A percentile compares a stretch with the other conserved stretches of the same genome.
These are phyloP conservation scores for Syzygium malaccense DNA, from an alignment of 441 rosid species.

Conservation along the genomic window DNA sequence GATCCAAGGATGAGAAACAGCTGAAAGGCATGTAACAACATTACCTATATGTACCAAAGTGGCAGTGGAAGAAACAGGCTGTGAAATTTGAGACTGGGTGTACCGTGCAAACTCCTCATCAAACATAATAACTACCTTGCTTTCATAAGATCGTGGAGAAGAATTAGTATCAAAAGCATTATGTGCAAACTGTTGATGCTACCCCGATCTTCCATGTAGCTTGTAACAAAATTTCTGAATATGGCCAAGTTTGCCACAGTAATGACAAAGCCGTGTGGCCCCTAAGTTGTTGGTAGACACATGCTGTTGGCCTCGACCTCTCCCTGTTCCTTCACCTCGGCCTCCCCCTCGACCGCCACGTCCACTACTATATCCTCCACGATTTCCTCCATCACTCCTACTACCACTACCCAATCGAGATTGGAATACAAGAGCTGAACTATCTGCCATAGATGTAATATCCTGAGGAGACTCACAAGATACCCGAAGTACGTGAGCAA, in stretches of 20 bases:
- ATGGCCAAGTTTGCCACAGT: background rate
- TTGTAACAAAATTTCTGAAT: background rate
- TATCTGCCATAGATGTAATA: background rate
- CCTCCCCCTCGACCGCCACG: background rate
- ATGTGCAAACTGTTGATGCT: background rate
- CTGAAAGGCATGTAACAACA: background rate
- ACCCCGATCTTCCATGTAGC: background rate
- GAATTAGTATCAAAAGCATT: background rate
- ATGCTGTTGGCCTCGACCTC: background rate
- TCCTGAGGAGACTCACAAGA: background rate
- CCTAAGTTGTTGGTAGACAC: background rate
- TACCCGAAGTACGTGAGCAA: background rate
- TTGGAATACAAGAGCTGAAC: background rate
- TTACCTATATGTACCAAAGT: background rate
- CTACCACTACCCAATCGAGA: background rate
- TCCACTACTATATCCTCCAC: background rate
- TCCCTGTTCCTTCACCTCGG: background rate
- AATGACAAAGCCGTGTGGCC: background rate
- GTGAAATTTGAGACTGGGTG: background rate
- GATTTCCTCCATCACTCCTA: background rate
- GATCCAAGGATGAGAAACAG: background rate
- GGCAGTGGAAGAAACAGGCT: background rate
- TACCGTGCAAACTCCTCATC: background rate
- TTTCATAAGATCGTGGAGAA: background rate
- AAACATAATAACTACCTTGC: background rate